Conservation (phyloP, 805 yeast genomes). For the Starmerella floricola region DNA sequence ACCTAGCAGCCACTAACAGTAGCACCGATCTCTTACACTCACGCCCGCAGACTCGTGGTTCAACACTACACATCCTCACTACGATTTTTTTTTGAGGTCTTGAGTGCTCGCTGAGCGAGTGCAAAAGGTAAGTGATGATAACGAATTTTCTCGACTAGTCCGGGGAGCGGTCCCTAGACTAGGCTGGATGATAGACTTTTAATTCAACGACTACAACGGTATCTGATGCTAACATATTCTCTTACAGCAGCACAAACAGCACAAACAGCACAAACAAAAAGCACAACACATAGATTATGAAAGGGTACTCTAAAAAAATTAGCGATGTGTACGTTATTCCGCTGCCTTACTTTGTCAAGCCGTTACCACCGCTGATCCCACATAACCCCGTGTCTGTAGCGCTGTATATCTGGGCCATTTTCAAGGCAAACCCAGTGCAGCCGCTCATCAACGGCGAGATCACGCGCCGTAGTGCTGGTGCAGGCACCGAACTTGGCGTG, state of each 20-base stretch:
- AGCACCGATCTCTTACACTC: too few relatives aligned
- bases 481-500: constrained; percentile 26
- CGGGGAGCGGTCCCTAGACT: constrained; percentile 27
- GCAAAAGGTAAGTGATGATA: constrained; percentile 24
- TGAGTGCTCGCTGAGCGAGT: too few relatives aligned
- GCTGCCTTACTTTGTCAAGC: constrained; percentile 42
- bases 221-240: constrained; percentile 49
- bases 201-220: constrained; percentile 85
- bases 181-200: constrained; percentile 14
- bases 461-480: constrained; percentile 3
- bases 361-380: constrained; percentile 42
- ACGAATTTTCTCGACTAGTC: constrained; percentile 15
- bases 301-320: constrained; percentile 14
- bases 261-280: too few relatives aligned
- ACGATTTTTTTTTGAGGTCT: too few relatives aligned
- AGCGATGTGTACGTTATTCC: constrained; percentile 30
- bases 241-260: not conserved
- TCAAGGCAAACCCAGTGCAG: constrained; percentile 18
- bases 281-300: too few relatives aligned
- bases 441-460: constrained; percentile 17
- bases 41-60: too few relatives aligned
- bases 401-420: constrained; percentile 31
- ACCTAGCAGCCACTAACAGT: too few relatives aligned
- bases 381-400: constrained; percentile 62
- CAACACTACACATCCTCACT: too few relatives aligned